These are phyloP conservation scores for Bruguiera sexangula DNA, from an alignment of 345 rosid species.

Conservation along the genomic window DNA sequence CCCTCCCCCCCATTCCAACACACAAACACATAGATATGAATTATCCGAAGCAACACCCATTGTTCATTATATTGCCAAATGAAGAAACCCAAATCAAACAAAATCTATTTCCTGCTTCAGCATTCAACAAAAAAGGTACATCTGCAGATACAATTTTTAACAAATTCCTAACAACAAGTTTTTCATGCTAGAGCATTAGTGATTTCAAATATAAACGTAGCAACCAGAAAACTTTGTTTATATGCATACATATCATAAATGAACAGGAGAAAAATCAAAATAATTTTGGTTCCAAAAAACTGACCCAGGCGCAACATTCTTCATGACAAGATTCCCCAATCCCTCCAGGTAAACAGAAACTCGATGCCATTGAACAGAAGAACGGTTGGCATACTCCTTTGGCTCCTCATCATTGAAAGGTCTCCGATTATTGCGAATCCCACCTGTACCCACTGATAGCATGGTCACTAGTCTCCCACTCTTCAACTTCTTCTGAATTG, in stretches of 20 bases:
- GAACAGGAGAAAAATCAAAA: not conserved
- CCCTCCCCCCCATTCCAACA: too few species aligned
- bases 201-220: not conserved
- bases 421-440: slow-evolving; percentile 74
- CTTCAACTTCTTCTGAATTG: slow-evolving; percentile 73
- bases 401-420: slow-evolving; percentile 75
- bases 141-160: too few species aligned
- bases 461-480: slow-evolving; percentile 55
- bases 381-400: slow-evolving; percentile 59
- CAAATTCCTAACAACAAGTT: too few species aligned
- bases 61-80: too few species aligned
- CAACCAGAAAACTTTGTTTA: not conserved
- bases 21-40: too few species aligned
- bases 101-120: too few species aligned
- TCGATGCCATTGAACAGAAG: slow-evolving; percentile 88
- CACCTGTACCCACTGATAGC: slow-evolving; percentile 81
- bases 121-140: too few species aligned
- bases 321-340: slow-evolving; percentile 56
- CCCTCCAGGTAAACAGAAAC: slow-evolving; percentile 62
- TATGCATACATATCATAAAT: not conserved
- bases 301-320: slow-evolving; percentile 73
- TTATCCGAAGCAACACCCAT: too few species aligned
- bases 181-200: too few species aligned
- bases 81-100: too few species aligned
- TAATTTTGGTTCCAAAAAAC: slow-evolving; percentile 16